phyloP scores from a whole-genome alignment of 2,329 filamentous ascomycete species.

The Leptographium lundbergii region DNA sequence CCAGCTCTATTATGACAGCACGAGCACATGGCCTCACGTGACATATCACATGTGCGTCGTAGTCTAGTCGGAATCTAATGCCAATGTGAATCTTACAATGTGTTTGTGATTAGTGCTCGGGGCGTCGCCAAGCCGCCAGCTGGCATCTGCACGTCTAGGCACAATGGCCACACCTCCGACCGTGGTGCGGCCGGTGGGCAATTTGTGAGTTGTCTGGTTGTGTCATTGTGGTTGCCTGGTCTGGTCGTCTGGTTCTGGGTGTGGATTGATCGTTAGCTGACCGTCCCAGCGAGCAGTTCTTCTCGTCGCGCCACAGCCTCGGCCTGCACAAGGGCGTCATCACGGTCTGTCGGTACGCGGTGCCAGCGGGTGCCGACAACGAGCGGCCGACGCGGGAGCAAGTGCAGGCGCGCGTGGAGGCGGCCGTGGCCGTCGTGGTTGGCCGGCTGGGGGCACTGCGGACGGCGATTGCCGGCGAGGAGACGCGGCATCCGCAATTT shows the following conservation, averaged over 20 bases:
- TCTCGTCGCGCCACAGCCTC: slow-evolving; percentile 31
- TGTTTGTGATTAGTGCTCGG: too few species aligned
- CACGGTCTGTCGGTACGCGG: slow-evolving; percentile 30
- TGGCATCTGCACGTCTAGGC: not conserved
- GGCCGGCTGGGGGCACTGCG: slow-evolving; percentile 32
- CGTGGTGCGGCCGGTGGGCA: slow-evolving; percentile 5
- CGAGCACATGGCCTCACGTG: too few species aligned
- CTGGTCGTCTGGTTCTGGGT: too few species aligned
- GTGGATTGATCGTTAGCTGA: not conserved
- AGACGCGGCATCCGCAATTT: slow-evolving; percentile 30
- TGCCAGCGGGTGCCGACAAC: not conserved
- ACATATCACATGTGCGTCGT: too few species aligned
- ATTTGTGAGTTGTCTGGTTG: slow-evolving; percentile 4
- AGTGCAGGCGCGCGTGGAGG: slow-evolving; percentile 18
- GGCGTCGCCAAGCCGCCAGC: not conserved
- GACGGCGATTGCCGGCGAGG: slow-evolving; percentile 33
- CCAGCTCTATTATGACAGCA: too few species aligned
- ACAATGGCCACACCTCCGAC: not conserved
- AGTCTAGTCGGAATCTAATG: too few species aligned
- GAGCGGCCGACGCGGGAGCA: slow-evolving; percentile 3
- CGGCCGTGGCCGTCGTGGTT: slow-evolving; percentile 28
- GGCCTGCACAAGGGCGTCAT: slow-evolving; percentile 34
- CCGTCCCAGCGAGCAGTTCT: slow-evolving; percentile 28
- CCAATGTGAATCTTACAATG: too few species aligned
- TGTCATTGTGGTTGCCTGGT: too few species aligned